These are phyloP conservation scores for Trypanosoma cruzi DNA, from an alignment of 208 protist genomes.

Conservation along the genomic window DNA sequence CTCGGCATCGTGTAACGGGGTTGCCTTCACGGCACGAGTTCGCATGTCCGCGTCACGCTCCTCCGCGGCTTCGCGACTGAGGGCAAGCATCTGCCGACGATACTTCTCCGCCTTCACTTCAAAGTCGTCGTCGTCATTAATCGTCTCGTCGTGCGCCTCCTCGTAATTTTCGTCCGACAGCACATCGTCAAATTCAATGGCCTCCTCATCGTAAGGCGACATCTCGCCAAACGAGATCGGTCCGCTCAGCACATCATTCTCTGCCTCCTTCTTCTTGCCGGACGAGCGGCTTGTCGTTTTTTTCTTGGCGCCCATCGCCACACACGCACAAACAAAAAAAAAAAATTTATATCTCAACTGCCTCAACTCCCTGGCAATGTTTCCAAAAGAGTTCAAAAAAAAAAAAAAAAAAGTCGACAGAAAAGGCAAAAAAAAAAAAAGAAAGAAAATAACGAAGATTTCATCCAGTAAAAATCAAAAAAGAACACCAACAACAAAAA, in stretches of 20 bases:
- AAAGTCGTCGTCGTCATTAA: constrained; percentile 81
- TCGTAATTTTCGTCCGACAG: constrained; percentile 39
- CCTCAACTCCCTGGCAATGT: too few relatives aligned
- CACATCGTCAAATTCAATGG: constrained; percentile 64
- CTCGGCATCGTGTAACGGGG: constrained; percentile 50
- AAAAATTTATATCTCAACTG: too few relatives aligned
- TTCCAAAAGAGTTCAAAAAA: background rate
- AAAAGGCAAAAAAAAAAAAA: background rate
- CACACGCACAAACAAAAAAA: constrained; percentile 6
- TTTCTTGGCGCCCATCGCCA: background rate
- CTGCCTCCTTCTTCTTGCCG: constrained; percentile 5
- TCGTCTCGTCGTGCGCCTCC: constrained; percentile 33
- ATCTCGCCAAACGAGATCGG: background rate
- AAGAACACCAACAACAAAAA: too few relatives aligned
- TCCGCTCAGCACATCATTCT: background rate
- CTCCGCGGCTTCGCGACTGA: constrained; percentile 62
- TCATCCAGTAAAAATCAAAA: background rate
- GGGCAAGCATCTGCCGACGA: constrained; percentile 58
- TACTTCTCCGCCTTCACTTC: constrained; percentile 84
- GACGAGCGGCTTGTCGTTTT: background rate
- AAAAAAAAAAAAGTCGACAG: background rate
- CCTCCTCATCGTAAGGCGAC: constrained; percentile 18
- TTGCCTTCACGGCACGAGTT: constrained; percentile 53
- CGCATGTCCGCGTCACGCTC: constrained; percentile 64
- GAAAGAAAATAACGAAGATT: background rate